Evolutionary conservation across 2,329 filamentous ascomycete genomes (phyloP).

Genomic region (Cladosporium sp.): DNA sequence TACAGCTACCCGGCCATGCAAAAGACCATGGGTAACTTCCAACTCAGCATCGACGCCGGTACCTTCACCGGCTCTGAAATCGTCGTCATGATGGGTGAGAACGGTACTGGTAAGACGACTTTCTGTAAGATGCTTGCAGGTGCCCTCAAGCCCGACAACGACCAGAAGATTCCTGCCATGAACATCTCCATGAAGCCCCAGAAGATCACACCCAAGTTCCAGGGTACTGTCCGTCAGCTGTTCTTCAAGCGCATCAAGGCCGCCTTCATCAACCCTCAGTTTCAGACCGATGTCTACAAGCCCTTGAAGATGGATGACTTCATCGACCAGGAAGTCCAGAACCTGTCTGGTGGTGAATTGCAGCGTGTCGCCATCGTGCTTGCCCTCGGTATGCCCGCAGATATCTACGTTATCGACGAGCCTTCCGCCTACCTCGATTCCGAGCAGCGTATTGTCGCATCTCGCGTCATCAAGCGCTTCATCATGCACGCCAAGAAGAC

Average conservation of each 20-base stretch:
- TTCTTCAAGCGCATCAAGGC: conserved; percentile 99
- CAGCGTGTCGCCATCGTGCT: conserved; percentile 98
- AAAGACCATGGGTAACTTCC: conserved; percentile 89
- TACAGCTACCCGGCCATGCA: conserved; percentile 89
- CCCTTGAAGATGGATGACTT: conserved; percentile 99
- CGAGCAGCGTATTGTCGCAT: conserved; percentile 96
- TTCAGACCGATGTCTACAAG: conserved; percentile 99
- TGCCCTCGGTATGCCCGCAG: conserved; percentile 90
- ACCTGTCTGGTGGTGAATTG: conserved; percentile 97
- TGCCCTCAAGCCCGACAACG: conserved; percentile 84
- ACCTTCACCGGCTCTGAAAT: conserved; percentile 98
- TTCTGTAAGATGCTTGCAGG: conserved; percentile 97
- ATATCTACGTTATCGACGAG: conserved; percentile 98
- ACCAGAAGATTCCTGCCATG: conserved; percentile 80
- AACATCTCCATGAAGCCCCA: conserved; percentile 99
- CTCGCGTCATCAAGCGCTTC: conserved; percentile 98
- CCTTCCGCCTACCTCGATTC: conserved; percentile 97
- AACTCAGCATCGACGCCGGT: conserved; percentile 76
- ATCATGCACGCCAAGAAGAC: conserved; percentile 99
- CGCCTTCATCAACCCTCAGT: conserved; percentile 92
- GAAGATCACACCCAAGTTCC: conserved; percentile 98
- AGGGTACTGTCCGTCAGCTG: conserved; percentile 92
- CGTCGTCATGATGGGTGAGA: conserved; percentile 99
- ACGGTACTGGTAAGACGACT: conserved; percentile 98
- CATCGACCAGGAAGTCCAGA: conserved; percentile 99